phyloP scores from a whole-genome alignment of 2,329 filamentous ascomycete genomes.

The Fusarium torreyae region DNA sequence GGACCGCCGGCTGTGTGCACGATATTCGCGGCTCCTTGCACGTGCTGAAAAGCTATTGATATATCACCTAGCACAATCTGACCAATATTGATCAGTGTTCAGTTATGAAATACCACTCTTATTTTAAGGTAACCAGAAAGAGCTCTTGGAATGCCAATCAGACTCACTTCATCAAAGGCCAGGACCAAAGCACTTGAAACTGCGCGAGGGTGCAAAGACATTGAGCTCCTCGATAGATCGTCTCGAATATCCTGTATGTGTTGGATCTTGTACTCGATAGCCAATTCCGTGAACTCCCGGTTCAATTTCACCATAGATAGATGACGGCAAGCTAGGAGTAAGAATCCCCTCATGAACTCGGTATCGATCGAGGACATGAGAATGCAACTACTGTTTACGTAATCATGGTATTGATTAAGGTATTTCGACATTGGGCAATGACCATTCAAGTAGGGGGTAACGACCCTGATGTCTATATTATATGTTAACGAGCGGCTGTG shows the following conservation, averaged over 20 bases:
- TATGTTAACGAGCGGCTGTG: neutral
- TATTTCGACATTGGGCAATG: neutral
- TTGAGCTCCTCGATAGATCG: neutral
- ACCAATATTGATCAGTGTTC: rapidly evolving
- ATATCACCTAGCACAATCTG: neutral
- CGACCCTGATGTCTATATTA: neutral
- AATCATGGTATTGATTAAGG: neutral
- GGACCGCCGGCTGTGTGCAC: neutral
- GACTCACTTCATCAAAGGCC: neutral
- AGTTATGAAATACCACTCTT: too few relatives aligned
- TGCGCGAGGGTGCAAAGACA: neutral
- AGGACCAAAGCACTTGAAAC: neutral
- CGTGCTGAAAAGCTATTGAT: neutral
- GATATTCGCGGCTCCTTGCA: neutral
- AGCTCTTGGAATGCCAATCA: too few relatives aligned
- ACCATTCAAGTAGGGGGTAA: neutral
- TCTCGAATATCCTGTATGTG: neutral
- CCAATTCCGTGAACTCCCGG: neutral
- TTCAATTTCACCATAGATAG: neutral
- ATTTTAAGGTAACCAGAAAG: too few relatives aligned
- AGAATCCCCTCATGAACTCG: neutral
- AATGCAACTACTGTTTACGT: neutral
- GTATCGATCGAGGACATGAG: neutral
- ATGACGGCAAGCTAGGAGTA: neutral
- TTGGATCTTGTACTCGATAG: neutral